Base-by-base conservation (phyloP, 1,139 yeast species). In the Kodamaea arcana region DNA sequence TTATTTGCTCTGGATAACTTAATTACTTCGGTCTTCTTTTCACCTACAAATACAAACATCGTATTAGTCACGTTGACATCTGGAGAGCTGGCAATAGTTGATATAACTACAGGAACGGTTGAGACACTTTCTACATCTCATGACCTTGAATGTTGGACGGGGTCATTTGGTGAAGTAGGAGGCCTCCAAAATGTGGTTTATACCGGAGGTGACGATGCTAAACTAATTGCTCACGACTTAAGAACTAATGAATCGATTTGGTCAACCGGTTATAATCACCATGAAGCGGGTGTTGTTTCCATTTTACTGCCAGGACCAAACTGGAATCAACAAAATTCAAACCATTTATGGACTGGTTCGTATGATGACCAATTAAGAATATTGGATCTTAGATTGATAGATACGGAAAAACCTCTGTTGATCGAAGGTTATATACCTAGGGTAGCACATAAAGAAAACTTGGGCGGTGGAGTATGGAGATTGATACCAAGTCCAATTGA, bases 391-490 rank as follows among this genome's bases (percentile, higher is more conserved):
- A 62, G 95, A 39, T 70, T 76, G 43, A 61, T 72, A n/a, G 37
- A 26, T 4, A 75, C 67, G 27, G 56, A 57, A 10, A 25, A 25
- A 6, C 28, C 28, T 13, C 15, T 4, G 17, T 54, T 77, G 32
- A 58, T 72, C 8, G 58, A 62, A 12, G 75, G 80, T 1, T 55
- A 71, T 28, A 61, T 69, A 1, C 90, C 90, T 6, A 11, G 7
- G 8, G 62, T 62, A 1, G 44, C 54, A 4, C 54, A 64, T 15
- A 62, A 63, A 32, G 60, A 67, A 26, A 75, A 82, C 34, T 62
- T 90, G 2, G 92, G 90, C 1, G 97, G 97, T 6, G 98, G 98
- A 1, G 97, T 90, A 3, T 92, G 98, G 98, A 65, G 95, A 46
- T 67, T 92, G 37, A 62, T 80, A 2, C 95, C 95, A 2, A 65